Evolutionary conservation across 2,329 filamentous ascomycete genomes (phyloP).

Genomic region (Rutstroemia sydowiana): DNA sequence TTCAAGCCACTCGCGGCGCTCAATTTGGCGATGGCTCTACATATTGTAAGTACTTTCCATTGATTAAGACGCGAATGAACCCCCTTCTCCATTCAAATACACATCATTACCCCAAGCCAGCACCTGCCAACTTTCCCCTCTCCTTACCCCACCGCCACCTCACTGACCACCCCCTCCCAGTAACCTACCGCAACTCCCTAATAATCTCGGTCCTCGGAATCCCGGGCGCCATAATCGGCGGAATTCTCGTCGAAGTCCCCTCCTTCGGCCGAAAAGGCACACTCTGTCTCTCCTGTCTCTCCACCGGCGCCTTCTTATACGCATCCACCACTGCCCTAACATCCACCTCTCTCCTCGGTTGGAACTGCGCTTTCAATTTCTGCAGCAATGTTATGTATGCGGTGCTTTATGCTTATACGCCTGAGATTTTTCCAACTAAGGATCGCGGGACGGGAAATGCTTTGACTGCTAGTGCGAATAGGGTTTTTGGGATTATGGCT

Average conservation of each 20-base stretch:
- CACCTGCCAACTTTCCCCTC: no score
- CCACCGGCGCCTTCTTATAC: constrained; percentile 69
- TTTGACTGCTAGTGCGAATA: constrained; percentile 64
- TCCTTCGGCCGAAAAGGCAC: constrained; percentile 66
- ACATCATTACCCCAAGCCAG: no score
- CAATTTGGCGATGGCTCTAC: constrained; percentile 68
- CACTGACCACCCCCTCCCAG: no score
- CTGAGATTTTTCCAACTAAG: constrained; percentile 71
- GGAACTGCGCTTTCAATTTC: constrained; percentile 75
- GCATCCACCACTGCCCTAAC: constrained; percentile 48
- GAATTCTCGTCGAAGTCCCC: constrained; percentile 60
- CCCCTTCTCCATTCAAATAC: no score
- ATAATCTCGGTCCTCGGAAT: constrained; percentile 68
- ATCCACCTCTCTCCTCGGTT: constrained; percentile 61
- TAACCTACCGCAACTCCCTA: constrained; percentile 71
- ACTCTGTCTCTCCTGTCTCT: constrained; percentile 52
- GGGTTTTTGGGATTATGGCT: constrained; percentile 75
- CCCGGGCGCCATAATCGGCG: constrained; percentile 66
- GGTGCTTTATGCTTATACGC: constrained; percentile 70
- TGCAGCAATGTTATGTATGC: constrained; percentile 73
- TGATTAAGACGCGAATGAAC: no score
- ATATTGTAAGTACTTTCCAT: no score
- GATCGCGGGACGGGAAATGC: constrained; percentile 75
- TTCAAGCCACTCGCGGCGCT: constrained; percentile 60
- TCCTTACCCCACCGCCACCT: no score